These are phyloP conservation scores for Camellia sinensis DNA, from an alignment of 148 eudicot species.

Conservation along the genomic window DNA sequence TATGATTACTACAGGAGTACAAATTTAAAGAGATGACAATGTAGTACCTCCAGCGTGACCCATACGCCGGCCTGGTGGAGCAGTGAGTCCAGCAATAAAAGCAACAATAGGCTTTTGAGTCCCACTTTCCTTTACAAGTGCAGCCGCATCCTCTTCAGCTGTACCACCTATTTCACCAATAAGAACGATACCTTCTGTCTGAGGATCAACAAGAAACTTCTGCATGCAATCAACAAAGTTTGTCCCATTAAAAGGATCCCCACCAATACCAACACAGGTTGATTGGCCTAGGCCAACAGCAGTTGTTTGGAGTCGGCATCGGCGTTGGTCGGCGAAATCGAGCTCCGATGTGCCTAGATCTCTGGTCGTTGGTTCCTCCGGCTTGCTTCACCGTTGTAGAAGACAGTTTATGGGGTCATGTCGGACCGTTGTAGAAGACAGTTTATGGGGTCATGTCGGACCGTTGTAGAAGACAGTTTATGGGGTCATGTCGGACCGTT, in stretches of 20 bases:
- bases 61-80: slow-evolving; percentile 98
- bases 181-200: slow-evolving; percentile 99
- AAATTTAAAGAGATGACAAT: not conserved
- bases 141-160: no score
- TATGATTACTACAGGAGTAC: not conserved
- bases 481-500: no score
- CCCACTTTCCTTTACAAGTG: slow-evolving; percentile 98
- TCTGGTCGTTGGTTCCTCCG: no score
- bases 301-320: slow-evolving; percentile 97
- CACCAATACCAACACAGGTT: slow-evolving; percentile 96
- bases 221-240: slow-evolving; percentile 96
- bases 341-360: no score
- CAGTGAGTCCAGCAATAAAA: slow-evolving; percentile 97
- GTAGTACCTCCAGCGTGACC: slow-evolving; percentile 98
- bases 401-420: no score
- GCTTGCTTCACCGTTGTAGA: no score
- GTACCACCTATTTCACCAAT: no score
- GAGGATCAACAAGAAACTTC: slow-evolving; percentile 92
- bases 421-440: no score
- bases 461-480: no score
- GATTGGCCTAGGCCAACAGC: slow-evolving; percentile 99
- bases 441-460: no score
- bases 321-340: no score
- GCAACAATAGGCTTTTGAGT: slow-evolving; percentile 95
- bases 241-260: slow-evolving; percentile 99